A percentile compares a stretch with the other conserved stretches of the same genome.
Evolutionary conservation across 2,329 filamentous ascomycete genomes (phyloP).

Genomic region (Alternaria atra): DNA sequence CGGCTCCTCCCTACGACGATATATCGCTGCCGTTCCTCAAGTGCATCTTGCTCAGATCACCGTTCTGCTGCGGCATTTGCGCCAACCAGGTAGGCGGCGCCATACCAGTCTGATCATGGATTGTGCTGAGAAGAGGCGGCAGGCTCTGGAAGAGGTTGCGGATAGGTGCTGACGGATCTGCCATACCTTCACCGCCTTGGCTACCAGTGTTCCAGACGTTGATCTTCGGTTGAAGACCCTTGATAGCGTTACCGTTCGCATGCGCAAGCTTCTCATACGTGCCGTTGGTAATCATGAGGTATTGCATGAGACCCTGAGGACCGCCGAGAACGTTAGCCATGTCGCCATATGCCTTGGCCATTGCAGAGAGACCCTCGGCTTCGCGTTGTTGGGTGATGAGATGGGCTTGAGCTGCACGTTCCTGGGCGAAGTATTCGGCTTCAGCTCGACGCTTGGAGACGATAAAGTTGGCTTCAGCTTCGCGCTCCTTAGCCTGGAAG

Average conservation of each 20-base stretch:
- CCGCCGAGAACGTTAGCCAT: conserved; percentile 79
- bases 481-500: conserved; percentile 51
- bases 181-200: conserved; percentile 53
- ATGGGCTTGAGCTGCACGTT: conserved; percentile 67
- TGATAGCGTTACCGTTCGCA: conserved; percentile 78
- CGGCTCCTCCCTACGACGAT: conserved; percentile 10
- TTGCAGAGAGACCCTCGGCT: conserved; percentile 78
- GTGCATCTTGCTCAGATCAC: conserved; percentile 30
- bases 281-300: conserved; percentile 86
- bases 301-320: conserved; percentile 79
- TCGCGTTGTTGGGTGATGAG: conserved; percentile 72
- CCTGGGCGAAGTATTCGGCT: conserved; percentile 51
- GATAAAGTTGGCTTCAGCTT: conserved; percentile 61
- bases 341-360: conserved; percentile 81
- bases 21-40: conserved; percentile 41
- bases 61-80: conserved; percentile 57
- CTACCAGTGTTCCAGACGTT: conserved; percentile 85
- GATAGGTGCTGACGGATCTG: conserved; percentile 70
- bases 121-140: conserved; percentile 82
- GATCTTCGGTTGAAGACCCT: conserved; percentile 86
- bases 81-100: conserved; percentile 77
- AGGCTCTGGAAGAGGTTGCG: conserved; percentile 85
- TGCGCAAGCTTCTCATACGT: conserved; percentile 80
- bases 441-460: conserved; percentile 56
- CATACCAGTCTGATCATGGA: conserved; percentile 89